Evolutionary conservation across 2,329 filamentous ascomycete species (phyloP), one percentile per base, ranked within the genome.

Genomic region (Clonostachys chloroleuca): DNA sequence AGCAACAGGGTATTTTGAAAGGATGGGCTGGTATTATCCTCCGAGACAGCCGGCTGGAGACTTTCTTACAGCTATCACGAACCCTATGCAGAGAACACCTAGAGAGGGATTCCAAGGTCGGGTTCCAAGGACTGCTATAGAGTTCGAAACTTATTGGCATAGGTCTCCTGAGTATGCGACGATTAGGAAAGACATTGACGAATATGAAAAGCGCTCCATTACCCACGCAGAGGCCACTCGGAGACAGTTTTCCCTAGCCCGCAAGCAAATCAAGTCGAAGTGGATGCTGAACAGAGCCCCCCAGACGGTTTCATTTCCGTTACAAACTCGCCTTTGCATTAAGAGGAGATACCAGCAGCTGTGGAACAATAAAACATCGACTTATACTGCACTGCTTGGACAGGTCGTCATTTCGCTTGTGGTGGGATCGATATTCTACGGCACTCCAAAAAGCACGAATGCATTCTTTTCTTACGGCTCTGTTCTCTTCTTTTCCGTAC

Each of bases 1-100:
- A 6, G 83, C 83, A 2, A 81, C 74, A 52, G 56, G 66, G 8
- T 86, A 81, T 59, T 87, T 87, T 54, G 66, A 79, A 48, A 64
- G 72, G 13, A 42, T 49, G 40, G 48, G 44, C 3, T 16, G 43
- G 34, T 34, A 40, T 3, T 44, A 62, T 17, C 66, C 68, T 0
- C 55, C 60, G 1, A 58, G 70, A 5, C 64, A 82, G 52, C 89
- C 85, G 0, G 87, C 84, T 0, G 78, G 84, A 2, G 86, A 89
- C 59, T 89, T 89, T 64, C 64, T 89, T 30, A 89, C 86, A 3
- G 81, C 79, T 1, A 73, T 86, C 40, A 88, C 84, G 1, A 84
- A 87, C 56, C 77, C 81, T 1, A 74, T 73, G 4, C 84, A 87
- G 54, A 74, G 85, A 39, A 69, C 76, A n/a, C 81, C 84, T 56